These are phyloP conservation scores for Sugiyamaella grinbergsii DNA, from an alignment of 1,139 yeast species.

Conservation along the genomic window DNA sequence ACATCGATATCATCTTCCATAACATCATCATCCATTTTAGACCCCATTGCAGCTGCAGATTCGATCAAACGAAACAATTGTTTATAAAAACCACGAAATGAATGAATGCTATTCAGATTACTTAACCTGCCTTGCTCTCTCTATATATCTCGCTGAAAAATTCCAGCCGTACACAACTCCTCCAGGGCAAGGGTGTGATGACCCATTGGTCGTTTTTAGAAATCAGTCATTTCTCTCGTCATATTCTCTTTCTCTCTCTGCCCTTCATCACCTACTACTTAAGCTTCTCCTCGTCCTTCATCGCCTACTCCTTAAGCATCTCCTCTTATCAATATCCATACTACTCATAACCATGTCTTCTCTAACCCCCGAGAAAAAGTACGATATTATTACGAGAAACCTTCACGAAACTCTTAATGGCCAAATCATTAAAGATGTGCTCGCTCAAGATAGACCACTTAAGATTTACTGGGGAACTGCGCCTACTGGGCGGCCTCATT, in stretches of 20 bases:
- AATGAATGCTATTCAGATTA: too few species aligned
- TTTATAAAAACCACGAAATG: too few species aligned
- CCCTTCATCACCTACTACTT: neutral
- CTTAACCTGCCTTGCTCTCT: too few species aligned
- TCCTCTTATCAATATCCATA: too few species aligned
- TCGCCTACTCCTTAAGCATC: neutral
- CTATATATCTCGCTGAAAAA: too few species aligned
- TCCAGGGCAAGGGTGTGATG: constrained; percentile 3
- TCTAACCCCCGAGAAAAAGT: constrained; percentile 61
- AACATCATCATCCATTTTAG: neutral
- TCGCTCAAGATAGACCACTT: constrained; percentile 80
- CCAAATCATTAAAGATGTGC: constrained; percentile 80
- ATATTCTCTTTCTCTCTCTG: neutral
- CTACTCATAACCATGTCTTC: constrained; percentile 1
- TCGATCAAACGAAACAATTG: too few species aligned
- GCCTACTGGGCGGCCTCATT: constrained; percentile 97
- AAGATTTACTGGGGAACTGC: constrained; percentile 96
- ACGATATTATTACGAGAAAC: constrained; percentile 75
- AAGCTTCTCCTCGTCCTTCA: constrained; percentile 5
- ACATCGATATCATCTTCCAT: neutral
- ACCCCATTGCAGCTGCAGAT: too few species aligned
- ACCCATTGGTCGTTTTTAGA: too few species aligned
- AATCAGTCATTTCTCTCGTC: constrained; percentile 10
- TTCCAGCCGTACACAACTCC: constrained; percentile 5
- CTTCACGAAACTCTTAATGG: constrained; percentile 91